phyloP scores from a whole-genome alignment of 306 rosid genomes.

The Trifolium fragiferum region DNA sequence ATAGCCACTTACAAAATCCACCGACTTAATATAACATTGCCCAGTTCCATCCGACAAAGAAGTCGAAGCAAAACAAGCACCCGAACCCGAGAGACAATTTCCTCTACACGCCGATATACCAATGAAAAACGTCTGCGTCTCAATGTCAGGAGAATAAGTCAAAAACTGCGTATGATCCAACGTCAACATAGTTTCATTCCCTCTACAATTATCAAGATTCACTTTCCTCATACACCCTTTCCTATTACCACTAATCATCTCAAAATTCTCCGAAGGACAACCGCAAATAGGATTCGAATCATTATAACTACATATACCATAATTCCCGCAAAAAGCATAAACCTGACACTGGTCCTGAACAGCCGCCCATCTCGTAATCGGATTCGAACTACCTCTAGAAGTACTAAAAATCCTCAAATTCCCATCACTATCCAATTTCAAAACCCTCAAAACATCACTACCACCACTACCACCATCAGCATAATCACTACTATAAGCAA shows the following conservation, averaged over 20 bases:
- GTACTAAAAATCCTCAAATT: slow-evolving; percentile 28
- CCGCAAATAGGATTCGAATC: background rate
- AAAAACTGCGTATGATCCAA: slow-evolving; percentile 27
- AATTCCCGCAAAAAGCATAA: slow-evolving; percentile 20
- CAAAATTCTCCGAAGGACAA: slow-evolving; percentile 17
- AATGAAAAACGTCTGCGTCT: background rate
- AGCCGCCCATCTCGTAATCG: slow-evolving; percentile 16
- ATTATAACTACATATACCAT: slow-evolving; percentile 27
- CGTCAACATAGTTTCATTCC: slow-evolving; percentile 29
- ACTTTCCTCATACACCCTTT: slow-evolving; percentile 23
- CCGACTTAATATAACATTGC: slow-evolving; percentile 37
- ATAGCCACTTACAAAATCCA: slow-evolving; percentile 46
- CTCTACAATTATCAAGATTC: background rate
- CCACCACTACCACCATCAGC: slow-evolving; percentile 14
- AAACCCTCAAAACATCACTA: slow-evolving; percentile 8
- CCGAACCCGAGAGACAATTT: slow-evolving; percentile 37
- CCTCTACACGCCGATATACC: slow-evolving; percentile 11
- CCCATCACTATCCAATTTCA: slow-evolving; percentile 23
- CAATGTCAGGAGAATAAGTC: background rate
- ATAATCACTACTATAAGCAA: slow-evolving; percentile 31
- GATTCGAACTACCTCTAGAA: slow-evolving; percentile 10
- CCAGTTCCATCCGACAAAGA: slow-evolving; percentile 54
- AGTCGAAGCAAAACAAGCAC: slow-evolving; percentile 47
- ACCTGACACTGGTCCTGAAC: slow-evolving; percentile 27
- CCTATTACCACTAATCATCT: background rate